Conservation (phyloP, 108 stramenopile genomes). For the Nitzschia sp. region DNA sequence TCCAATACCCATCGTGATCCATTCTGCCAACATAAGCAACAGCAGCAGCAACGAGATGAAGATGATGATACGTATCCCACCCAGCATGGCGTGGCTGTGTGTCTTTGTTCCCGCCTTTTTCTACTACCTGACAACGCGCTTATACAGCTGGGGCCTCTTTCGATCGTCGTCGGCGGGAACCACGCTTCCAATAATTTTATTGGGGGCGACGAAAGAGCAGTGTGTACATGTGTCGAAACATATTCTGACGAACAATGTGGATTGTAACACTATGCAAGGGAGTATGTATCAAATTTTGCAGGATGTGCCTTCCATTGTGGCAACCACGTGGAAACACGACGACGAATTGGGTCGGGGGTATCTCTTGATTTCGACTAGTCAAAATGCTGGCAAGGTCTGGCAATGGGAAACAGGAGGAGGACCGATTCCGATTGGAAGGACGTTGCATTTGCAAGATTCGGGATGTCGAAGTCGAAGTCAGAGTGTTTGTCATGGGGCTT, state of each 20-base stretch:
- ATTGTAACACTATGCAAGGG: slow-evolving; percentile 4
- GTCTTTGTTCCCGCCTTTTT: slow-evolving; percentile 44
- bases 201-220: too few species aligned
- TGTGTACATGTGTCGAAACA: too few species aligned
- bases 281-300: not conserved
- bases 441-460: slow-evolving; percentile 58
- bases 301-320: not conserved
- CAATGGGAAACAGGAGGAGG: slow-evolving; percentile 81
- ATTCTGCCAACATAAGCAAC: too few species aligned
- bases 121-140: slow-evolving; percentile 35
- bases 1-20: too few species aligned
- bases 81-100: slow-evolving; percentile 33
- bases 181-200: too few species aligned
- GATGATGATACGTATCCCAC: slow-evolving; percentile 13
- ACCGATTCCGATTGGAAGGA: slow-evolving; percentile 77
- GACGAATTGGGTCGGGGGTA: slow-evolving; percentile 70
- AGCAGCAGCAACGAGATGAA: too few species aligned
- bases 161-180: slow-evolving; percentile 20
- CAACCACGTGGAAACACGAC: slow-evolving; percentile 70
- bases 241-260: too few species aligned
- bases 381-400: slow-evolving; percentile 61
- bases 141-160: slow-evolving; percentile 24
- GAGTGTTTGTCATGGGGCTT: not conserved
- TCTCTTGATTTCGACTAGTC: slow-evolving; percentile 49
- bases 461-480: slow-evolving; percentile 67